Percentiles rank a stretch among this genome's conserved stretches.
phyloP scores from a whole-genome alignment of 371 early-diverging fungal genomes.

The Mucor irregularis region DNA sequence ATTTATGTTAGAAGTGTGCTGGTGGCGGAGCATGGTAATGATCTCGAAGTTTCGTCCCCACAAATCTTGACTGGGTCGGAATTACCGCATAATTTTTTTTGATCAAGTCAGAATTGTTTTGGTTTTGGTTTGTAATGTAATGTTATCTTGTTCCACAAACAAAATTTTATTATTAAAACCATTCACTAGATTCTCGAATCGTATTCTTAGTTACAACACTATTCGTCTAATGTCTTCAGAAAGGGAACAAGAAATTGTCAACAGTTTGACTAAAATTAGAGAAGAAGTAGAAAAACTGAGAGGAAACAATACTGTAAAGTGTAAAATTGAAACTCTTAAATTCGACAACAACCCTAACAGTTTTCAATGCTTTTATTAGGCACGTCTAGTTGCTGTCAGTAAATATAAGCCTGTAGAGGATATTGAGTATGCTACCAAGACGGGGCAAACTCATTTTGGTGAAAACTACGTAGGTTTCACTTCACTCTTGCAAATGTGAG shows the following conservation, averaged over 20 bases:
- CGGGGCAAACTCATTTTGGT: conserved; percentile 92
- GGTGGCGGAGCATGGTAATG: no score
- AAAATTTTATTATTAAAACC: not conserved
- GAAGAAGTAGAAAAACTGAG: conserved; percentile 7
- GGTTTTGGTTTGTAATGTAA: no score
- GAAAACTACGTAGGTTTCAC: conserved; percentile 84
- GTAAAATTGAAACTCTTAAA: no score
- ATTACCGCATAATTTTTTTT: not conserved
- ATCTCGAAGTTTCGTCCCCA: no score
- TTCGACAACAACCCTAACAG: not conserved
- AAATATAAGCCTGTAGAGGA: conserved; percentile 88
- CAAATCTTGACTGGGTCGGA: no score
- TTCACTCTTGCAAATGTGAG: not conserved
- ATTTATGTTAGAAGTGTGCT: no score
- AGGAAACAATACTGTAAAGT: conserved; percentile 5
- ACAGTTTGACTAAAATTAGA: conserved; percentile 15
- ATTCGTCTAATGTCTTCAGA: conserved; percentile 5
- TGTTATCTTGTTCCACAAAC: not conserved
- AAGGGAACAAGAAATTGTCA: conserved; percentile 16
- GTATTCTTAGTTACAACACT: not conserved
- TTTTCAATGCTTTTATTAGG: conserved; percentile 15
- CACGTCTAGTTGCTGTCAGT: conserved; percentile 86
- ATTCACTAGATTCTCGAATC: no score
- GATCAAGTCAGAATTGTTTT: not conserved
- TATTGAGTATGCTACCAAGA: conserved; percentile 72